Evolutionary conservation across 2,329 filamentous ascomycete species (phyloP), one percentile per base, ranked within the genome.

Genomic region (Epichloe bromicola): DNA sequence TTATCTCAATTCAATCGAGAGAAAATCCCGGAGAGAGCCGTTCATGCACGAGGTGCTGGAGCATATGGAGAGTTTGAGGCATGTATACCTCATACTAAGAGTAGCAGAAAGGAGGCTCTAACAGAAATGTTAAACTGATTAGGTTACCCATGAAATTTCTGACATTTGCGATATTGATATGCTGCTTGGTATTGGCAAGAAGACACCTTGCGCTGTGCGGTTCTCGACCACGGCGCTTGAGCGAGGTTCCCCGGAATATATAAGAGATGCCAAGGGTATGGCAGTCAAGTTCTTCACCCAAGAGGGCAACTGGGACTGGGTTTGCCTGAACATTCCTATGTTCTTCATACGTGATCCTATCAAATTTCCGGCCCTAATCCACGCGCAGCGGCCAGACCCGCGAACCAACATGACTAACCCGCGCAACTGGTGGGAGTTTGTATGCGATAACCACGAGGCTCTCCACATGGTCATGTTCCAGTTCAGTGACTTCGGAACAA

Each of bases 321-420:
- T 87, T 23, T 83, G 78, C 64, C 86, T 86, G 70, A 88, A 88
- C 68, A 88, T 83, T 0, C 85, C 85, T 1, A 74, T 88, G 26
- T 89, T 89, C 73, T 88, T 89, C 72, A 60, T 88, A 23, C 75
- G 85, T 42, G 85, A 88, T 58, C 83, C 85, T 2, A 75, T 77
- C 60, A 87, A 88, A 64, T 88, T 87, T 68, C 84, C 84, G 37
- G 70, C 82, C 61, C 83, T 88, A 66, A 87, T 87, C 55, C 84
- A 86, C 70, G 85, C 83, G 4, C 85, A 89, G 67, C 88, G 88
- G 74, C 76, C 83, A 46, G 75, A 88, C 66, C 85, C 85, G 1
- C 75, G 80, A 57, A 87, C 82, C 37, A 83, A 88, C 64, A 67
- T 87, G 49, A 82, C 79, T 46, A 79, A 86, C 65, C 80, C 82